Percentiles rank a stretch among this genome's conserved stretches.
Evolutionary conservation across 2,329 filamentous ascomycete species (phyloP).

Genomic region (Xylariomycetidae sp.): DNA sequence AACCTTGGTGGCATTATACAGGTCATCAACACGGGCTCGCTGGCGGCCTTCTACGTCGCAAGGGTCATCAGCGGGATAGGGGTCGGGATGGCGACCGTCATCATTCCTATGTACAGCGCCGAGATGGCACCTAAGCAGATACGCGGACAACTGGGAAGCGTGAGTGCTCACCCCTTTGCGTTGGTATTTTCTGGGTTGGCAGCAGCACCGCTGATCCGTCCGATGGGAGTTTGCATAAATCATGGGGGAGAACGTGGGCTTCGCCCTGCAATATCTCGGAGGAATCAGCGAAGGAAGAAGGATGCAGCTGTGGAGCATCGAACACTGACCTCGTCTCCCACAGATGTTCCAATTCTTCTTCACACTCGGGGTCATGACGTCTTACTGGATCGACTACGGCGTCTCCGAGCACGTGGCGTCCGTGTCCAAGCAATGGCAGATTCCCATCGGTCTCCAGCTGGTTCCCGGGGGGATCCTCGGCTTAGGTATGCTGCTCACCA

Average conservation of each 20-base stretch:
- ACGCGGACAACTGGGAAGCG: slow-evolving; percentile 35
- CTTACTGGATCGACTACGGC: slow-evolving; percentile 44
- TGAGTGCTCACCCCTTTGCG: background rate
- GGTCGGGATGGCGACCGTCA: slow-evolving; percentile 32
- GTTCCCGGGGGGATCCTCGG: slow-evolving; percentile 42
- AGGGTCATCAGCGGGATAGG: slow-evolving; percentile 30
- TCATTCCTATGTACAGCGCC: slow-evolving; percentile 41
- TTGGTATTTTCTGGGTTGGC: too few relatives aligned
- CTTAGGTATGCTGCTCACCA: slow-evolving; percentile 43
- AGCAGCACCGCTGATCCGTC: too few relatives aligned
- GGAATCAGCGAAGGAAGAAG: too few relatives aligned
- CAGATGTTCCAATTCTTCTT: slow-evolving; percentile 41
- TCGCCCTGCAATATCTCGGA: too few relatives aligned
- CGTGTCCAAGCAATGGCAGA: slow-evolving; percentile 43
- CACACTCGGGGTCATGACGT: slow-evolving; percentile 36
- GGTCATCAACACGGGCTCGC: slow-evolving; percentile 31
- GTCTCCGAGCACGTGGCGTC: slow-evolving; percentile 33
- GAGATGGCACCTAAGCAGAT: slow-evolving; percentile 44
- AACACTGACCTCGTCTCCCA: background rate
- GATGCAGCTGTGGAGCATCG: too few relatives aligned
- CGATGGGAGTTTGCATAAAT: too few relatives aligned
- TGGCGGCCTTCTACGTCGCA: slow-evolving; percentile 34
- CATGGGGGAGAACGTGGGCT: too few relatives aligned
- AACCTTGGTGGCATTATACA: slow-evolving; percentile 38
- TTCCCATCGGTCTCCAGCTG: slow-evolving; percentile 43